Base-by-base conservation (phyloP, 1,139 yeast genomes). In the Taphrina flavorubra region DNA sequence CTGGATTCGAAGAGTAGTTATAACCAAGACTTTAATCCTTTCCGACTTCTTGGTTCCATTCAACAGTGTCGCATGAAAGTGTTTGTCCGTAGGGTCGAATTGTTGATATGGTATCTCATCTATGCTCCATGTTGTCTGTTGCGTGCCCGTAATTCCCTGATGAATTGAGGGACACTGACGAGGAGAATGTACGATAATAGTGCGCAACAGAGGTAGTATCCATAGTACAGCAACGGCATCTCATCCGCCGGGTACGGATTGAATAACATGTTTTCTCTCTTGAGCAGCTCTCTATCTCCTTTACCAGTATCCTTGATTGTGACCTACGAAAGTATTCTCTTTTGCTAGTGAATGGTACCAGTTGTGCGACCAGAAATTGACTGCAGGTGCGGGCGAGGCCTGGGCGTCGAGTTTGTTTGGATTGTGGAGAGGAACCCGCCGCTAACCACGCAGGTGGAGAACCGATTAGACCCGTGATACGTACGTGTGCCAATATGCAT, bases 1-100 rank as follows among this genome's bases (percentile, higher is more conserved):
- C 42, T 0, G 67, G 67, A 8, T 63, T 63, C 20, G 59, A 60
- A 11, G 47, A 44, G 42, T 53, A 44, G 6, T n/a, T n/a, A 44
- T 16, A n/a, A n/a, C n/a, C 42, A 2, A 10, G 14, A 39, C 42
- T 14, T 14, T 6, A 14, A 39, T 2, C 42, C 14, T 39, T 39
- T 6, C 6, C 42, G 11, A 14, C 2, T 10, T 39, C 42, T 6
- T 39, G 2, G 31, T 25, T 39, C 6, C 14, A 11, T 10, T 10
- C 14, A 7, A 39, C 11, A 39, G 42, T 11, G 14, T 39, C 5
- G 42, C 13, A 10, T 11, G 51, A 10, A 6, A 3, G 25, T 11
- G 11, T 46, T 16, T 20, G 8, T 20, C 25, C 10, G n/a, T n/a
- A n/a, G 31, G 4, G 4, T 25, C 31, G 31, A 25, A 25, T 4